Conservation (phyloP, 441 rosid species). For the Eutrema salsugineum region DNA sequence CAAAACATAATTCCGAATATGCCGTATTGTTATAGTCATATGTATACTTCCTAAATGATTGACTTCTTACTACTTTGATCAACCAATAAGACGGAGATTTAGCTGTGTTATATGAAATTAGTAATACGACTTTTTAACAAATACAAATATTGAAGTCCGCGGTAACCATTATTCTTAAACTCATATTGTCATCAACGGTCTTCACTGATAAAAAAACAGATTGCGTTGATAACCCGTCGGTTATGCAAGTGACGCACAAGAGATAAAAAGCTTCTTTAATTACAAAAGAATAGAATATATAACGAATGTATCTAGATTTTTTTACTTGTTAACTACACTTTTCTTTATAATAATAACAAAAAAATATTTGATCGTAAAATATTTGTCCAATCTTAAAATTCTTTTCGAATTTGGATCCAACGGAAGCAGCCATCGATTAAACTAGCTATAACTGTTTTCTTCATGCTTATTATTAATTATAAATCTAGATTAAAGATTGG, state of each 20-base stretch:
- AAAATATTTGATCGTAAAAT: not conserved
- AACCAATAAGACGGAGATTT: not conserved
- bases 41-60: not conserved
- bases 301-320: not conserved
- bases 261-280: not conserved
- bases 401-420: not conserved
- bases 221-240: not conserved
- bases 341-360: not conserved
- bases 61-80: conserved; percentile 3
- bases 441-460: not conserved
- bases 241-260: conserved; percentile 6
- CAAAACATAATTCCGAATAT: not conserved
- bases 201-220: conserved; percentile 1
- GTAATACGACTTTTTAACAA: conserved; percentile 1
- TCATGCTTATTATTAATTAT: not conserved
- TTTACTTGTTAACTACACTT: too few species aligned
- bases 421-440: not conserved
- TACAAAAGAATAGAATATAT: not conserved
- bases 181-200: not conserved
- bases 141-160: not conserved
- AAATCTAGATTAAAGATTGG: too few species aligned
- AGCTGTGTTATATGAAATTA: not conserved
- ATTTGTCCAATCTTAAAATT: not conserved
- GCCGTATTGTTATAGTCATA: not conserved
- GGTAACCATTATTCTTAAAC: not conserved